Evolutionary conservation across 2,329 filamentous ascomycete species (phyloP).

Genomic region (Penicillium frequentans): DNA sequence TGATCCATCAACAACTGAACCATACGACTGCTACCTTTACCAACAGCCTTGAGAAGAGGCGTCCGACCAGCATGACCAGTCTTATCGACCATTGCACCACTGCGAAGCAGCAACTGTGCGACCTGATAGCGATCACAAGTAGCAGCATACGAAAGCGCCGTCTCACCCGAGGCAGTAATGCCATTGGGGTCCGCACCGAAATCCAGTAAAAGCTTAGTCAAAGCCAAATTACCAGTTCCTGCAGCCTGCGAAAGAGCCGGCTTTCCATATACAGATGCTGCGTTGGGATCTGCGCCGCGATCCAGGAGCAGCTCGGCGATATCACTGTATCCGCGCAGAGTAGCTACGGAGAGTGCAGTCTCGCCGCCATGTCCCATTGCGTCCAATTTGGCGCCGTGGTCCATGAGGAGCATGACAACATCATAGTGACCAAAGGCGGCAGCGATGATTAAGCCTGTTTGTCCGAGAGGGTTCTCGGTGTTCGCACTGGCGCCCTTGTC

Average conservation of each 20-base stretch:
- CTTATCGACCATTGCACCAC: slow-evolving; percentile 8
- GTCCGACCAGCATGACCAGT: slow-evolving; percentile 3
- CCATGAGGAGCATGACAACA: slow-evolving; percentile 10
- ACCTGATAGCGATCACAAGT: slow-evolving; percentile 8
- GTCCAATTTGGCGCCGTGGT: slow-evolving; percentile 11
- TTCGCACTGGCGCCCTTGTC: slow-evolving; percentile 14
- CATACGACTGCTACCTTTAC: slow-evolving; percentile 4
- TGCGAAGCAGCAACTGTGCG: slow-evolving; percentile 9
- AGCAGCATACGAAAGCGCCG: slow-evolving; percentile 15
- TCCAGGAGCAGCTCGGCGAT: slow-evolving; percentile 12
- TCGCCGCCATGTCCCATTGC: slow-evolving; percentile 1
- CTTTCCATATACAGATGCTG: neutral
- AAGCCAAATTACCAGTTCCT: slow-evolving; percentile 6
- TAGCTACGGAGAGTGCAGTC: slow-evolving; percentile 11
- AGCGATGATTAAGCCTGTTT: slow-evolving; percentile 17
- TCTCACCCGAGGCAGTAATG: slow-evolving; percentile 7
- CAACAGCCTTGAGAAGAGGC: slow-evolving; percentile 16
- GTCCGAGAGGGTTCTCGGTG: slow-evolving; percentile 4
- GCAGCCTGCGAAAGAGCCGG: slow-evolving; percentile 15
- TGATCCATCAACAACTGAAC: slow-evolving; percentile 10
- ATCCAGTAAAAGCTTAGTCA: slow-evolving; percentile 11
- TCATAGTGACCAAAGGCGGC: slow-evolving; percentile 13
- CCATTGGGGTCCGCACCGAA: slow-evolving; percentile 13
- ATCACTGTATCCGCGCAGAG: slow-evolving; percentile 7
- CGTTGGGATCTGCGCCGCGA: slow-evolving; percentile 7